Base-by-base conservation (phyloP, 2,329 filamentous ascomycete genomes). In the Pseudopyrenochaeta lycopersici region DNA sequence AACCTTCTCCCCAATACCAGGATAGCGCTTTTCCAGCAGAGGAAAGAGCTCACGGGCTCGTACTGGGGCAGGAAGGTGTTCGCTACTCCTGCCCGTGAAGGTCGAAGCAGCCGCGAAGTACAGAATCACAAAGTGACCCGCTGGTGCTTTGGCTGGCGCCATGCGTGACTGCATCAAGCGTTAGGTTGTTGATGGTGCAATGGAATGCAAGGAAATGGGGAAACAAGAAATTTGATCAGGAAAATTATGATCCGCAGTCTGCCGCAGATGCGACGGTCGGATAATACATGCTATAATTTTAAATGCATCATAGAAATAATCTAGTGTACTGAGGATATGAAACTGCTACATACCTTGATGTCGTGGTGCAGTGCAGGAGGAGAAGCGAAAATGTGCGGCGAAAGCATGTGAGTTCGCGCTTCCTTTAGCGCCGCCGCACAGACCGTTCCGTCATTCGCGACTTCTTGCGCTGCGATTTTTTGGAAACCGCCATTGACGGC, bases 61-160 rank as follows among this genome's bases (percentile, higher is more conserved):
- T 31, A 93, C 73, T 31, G 90, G 90, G 11, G 90, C 90, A 2
- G 84, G 80, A 10, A 95, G 72, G 14, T 78, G 68, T 68, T 95
- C 91, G 56, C 80, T 79, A 54, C 88, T 82, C 68, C 86, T 90
- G n/a, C 81, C 80, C 1, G 91, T 92, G 73, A 84, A 90, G 29
- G 88, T 88, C 52, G 84, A 83, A 12, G 90, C 90, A 57, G 86
- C 84, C 52, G 91, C 91, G 77, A 96, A 96, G 78, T 94, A 96
- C 49, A 95, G 85, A 40, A 96, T 79, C 52, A 84, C 90, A 78
- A 95, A 96, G 62, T 90, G 84, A n/a, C 84, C 88, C 38, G 78
- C 60, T 1, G 86, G 85, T 10, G 84, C 75, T 56, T 81, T 84
- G 0, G 81, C 46, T 36, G 70, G 54, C 29, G 74, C 67, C 78